Base-by-base conservation (phyloP, 1,284 basidiomycete genomes). In the Cutaneotrichosporon cutaneum region DNA sequence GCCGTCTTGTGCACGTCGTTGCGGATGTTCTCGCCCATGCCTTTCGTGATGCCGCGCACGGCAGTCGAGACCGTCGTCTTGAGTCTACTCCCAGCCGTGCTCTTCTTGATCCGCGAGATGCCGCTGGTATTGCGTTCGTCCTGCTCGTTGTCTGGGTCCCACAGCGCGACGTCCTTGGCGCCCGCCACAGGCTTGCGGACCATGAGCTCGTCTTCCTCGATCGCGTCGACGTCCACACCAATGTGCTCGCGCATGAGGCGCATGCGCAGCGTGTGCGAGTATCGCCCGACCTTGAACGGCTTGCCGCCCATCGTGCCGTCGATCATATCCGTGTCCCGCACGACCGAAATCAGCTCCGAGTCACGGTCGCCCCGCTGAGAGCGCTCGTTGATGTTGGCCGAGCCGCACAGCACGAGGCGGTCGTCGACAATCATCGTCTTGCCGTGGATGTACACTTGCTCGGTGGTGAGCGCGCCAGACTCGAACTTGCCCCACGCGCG, bases 341-440 rank as follows among this genome's bases (percentile, higher is more conserved):
- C 89, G 52, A 99, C 87, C 45, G 90, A 88, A 5, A 94, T 91
- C 22, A 99, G 80, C 76, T 99, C 95, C 6, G 94, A 97, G 78
- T 99, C 95, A 48, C 96, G 88, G 77, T 99, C 95, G 42, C 95
- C 95, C 24, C 92, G 85, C 77, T 94, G 92, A 33, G 92, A 95
- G 35, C 95, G 87, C 78, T 99, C 95, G 75, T 99, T 99, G 83
- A 99, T 95, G 77, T 99, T 99, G 21, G 95, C 95, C 61, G 94
- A 96, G n/a, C 95, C 95, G 70, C 97, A 97, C 68, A 99, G 92
- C n/a, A 88, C 94, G 48, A 96, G 83, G 35, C 78, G 88, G 74
- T 99, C 95, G 76, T 99, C 96, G 11, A 98, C 93, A 59, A 99
- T 88, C 82, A 95, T 94, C 30, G 77, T 80, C 66, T 93, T 93